Evolutionary conservation across 768 basidiomycete species (phyloP), one percentile per base, ranked within the genome.

Genomic region (Boletus pseudopeckii): DNA sequence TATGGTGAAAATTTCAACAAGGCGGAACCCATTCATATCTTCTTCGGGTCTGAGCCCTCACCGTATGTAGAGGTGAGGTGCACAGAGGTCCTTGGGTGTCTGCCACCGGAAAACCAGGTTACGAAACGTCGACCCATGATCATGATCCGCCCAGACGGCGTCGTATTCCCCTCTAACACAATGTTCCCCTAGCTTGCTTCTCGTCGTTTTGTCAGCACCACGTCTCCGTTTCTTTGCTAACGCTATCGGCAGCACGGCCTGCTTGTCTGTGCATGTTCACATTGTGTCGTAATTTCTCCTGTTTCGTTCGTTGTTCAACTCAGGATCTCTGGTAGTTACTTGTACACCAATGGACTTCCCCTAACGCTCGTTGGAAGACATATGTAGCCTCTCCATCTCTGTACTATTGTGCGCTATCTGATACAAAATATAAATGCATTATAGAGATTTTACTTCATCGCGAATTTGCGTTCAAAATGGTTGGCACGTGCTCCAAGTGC

Each of bases 1-100:
- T 90, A 92, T 63, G 92, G 92, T 53, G 90, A 93, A 72, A 90
- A 93, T 73, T 92, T 94, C 70, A 83, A 80, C 65, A 92, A 92
- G 77, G 70, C 80, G 37, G 89, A 92, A 54, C 89, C 91, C 36
- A 77, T 90, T 55, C 82, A 79, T 42, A 83, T 94, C 48, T 94
- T 90, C 78, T 92, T 94, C 62, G 92, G 92, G 39, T 82, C 85
- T 24, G 88, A 91, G 69, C 89, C 86, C 49, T 90, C 89, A 53
- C 86, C 88, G n/a, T 88, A 84, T 66, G 87, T 88, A 57, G 90
- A 92, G 73, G 84, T 93, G 63, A 82, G 91, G 56, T 92, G 92
- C 73, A 85, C 85, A 33, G 91, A 94, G 73, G 89, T 90, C 17
- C 71, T 91, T 20, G 89, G 88, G 18, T 91, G 90, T 62, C 72